A percentile compares a stretch with the other conserved stretches of the same genome.
These are phyloP conservation scores for Corinectria fuckeliana DNA, from an alignment of 2,329 filamentous ascomycete genomes.

Conservation along the genomic window DNA sequence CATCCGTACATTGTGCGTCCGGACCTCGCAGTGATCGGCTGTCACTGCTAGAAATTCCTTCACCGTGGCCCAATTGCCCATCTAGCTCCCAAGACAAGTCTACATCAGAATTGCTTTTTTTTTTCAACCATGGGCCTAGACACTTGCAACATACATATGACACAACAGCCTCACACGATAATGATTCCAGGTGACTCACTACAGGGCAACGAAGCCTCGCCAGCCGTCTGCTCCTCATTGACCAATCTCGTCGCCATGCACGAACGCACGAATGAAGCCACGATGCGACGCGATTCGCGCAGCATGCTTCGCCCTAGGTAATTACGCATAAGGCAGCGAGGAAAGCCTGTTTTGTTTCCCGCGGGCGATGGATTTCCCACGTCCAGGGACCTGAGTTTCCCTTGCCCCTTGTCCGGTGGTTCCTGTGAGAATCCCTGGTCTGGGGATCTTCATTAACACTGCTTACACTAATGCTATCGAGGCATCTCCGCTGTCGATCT, in stretches of 20 bases:
- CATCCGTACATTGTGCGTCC: not conserved
- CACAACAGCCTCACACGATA: not conserved
- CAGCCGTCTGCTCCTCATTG: not conserved
- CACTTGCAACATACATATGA: not conserved
- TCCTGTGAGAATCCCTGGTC: too few relatives aligned
- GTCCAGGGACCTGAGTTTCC: constrained; percentile 9
- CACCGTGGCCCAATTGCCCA: too few relatives aligned
- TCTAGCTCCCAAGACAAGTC: not conserved
- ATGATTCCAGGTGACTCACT: not conserved
- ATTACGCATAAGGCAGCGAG: not conserved
- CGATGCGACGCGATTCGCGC: constrained; percentile 1
- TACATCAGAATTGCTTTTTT: not conserved
- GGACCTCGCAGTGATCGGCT: not conserved
- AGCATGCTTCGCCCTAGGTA: not conserved
- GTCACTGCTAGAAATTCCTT: not conserved
- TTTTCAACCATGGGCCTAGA: not conserved
- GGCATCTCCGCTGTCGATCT: constrained; percentile 12
- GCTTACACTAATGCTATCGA: not conserved
- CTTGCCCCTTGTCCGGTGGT: constrained; percentile 11
- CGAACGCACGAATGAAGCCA: not conserved
- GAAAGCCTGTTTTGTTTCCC: not conserved
- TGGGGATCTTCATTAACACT: constrained; percentile 10
- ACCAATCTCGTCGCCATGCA: not conserved
- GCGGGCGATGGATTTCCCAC: constrained; percentile 4
- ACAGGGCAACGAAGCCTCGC: not conserved